Evolutionary conservation across 2,329 filamentous ascomycete genomes (phyloP).

Genomic region (Fonsecaea nubica): DNA sequence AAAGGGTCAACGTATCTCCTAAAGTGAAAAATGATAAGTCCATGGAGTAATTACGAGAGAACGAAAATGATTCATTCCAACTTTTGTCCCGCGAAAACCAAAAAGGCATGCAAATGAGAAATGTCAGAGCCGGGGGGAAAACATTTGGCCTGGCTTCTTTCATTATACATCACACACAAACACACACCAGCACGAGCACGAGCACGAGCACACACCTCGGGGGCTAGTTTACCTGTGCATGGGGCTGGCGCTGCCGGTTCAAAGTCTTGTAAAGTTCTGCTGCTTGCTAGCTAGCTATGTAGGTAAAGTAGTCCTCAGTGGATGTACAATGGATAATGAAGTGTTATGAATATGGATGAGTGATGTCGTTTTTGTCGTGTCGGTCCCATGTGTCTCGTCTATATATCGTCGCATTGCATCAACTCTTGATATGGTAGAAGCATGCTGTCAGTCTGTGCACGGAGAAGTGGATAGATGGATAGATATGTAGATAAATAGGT

Average conservation of each 20-base stretch:
- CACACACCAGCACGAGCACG: too few relatives aligned
- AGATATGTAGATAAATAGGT: too few relatives aligned
- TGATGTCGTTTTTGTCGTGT: neutral
- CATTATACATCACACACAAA: too few relatives aligned
- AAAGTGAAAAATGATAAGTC: neutral
- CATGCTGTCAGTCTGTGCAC: too few relatives aligned
- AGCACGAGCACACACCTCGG: neutral
- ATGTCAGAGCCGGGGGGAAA: neutral
- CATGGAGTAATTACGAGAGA: neutral
- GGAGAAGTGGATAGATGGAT: too few relatives aligned
- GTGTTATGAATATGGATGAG: neutral
- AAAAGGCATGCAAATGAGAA: neutral
- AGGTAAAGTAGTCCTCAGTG: neutral
- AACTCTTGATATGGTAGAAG: too few relatives aligned
- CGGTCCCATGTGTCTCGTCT: too few relatives aligned
- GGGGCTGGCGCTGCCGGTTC: conserved; percentile 10
- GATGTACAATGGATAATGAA: conserved; percentile 8
- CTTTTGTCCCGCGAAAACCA: neutral
- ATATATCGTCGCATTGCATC: too few relatives aligned
- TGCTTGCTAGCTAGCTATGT: conserved; percentile 6
- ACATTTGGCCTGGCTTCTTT: too few relatives aligned
- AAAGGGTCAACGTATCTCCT: neutral
- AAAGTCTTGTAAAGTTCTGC: conserved; percentile 3
- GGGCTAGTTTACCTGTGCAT: conserved; percentile 7
- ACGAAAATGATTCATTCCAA: conserved; percentile 1